Conservation (phyloP, 1,284 basidiomycete genomes). For the Malassezia globosa region DNA sequence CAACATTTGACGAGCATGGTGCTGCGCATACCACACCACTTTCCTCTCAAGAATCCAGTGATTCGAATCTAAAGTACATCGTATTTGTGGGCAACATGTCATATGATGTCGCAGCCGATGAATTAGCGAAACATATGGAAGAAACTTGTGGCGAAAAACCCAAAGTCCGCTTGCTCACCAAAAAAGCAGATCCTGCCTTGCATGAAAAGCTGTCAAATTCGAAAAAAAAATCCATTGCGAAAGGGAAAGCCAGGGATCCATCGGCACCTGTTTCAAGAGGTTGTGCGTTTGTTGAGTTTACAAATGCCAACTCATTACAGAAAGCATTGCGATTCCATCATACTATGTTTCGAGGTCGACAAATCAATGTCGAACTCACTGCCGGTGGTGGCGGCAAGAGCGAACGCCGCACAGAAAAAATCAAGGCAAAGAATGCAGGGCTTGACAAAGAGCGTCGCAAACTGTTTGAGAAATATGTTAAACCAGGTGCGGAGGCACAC, state of each 20-base stretch:
- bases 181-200: slow-evolving; percentile 28
- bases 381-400: slow-evolving; percentile 44
- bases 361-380: slow-evolving; percentile 45
- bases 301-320: slow-evolving; percentile 23
- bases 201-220: slow-evolving; percentile 27
- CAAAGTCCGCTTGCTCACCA: slow-evolving; percentile 38
- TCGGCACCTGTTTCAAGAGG: slow-evolving; percentile 31
- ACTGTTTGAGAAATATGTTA: slow-evolving; percentile 39
- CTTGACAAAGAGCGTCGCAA: slow-evolving; percentile 40
- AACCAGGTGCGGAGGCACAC: slow-evolving; percentile 29
- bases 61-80: slow-evolving; percentile 24
- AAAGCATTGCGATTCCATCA: slow-evolving; percentile 45
- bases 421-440: slow-evolving; percentile 36
- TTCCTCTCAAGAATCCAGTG: slow-evolving; percentile 2
- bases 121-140: slow-evolving; percentile 36
- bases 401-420: slow-evolving; percentile 33
- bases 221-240: slow-evolving; percentile 44
- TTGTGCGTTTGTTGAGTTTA: slow-evolving; percentile 44
- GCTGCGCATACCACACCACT: slow-evolving; percentile 1
- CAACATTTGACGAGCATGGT: slow-evolving; percentile 9
- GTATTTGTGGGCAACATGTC: slow-evolving; percentile 46
- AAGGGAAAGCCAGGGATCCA: slow-evolving; percentile 41
- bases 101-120: slow-evolving; percentile 30
- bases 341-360: slow-evolving; percentile 36
- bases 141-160: slow-evolving; percentile 39